Base-by-base conservation (phyloP, 208 protist species). In the Vickermania spadyakhi region DNA sequence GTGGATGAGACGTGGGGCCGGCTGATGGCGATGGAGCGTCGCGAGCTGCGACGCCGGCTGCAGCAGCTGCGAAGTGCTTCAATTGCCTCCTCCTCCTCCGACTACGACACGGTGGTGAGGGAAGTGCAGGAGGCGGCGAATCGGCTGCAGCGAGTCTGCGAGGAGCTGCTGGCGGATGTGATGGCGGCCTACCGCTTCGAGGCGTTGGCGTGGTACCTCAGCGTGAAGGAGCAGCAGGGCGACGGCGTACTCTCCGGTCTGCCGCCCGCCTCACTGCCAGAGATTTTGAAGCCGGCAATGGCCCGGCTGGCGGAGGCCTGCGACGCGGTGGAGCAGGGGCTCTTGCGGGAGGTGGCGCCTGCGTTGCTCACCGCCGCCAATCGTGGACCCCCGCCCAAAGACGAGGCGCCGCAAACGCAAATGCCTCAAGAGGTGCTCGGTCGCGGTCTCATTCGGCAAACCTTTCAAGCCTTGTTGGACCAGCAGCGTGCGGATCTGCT, bases 101-200 rank as follows among this genome's bases (percentile, higher is more conserved):
- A 51, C 21, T 21, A 25, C 31, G 45, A 62, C 11, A 57, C 52
- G 55, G 55, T 62, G 18, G 18, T 2, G 2, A 56, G 41, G 3
- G 64, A 67, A 13, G 62, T 45, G 0, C 52, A 60, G 28, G 69
- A 62, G 28, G 41, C 31, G 14, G 51, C 25, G 13, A 7, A 27
- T 26, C 58, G 75, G 30, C 66, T 87, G n/a, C 27, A 53, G 28
- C 29, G 54, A 4, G n/a, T 89, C 31, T 84, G 74, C 52, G 60
- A 63, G 22, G 66, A 67, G 5, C 60, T 94, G 27, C 68, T 94
- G 52, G 62, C 84, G 42, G 77, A 70, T 36, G 79, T 94, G 41
- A 89, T 83, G 81, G 75, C 58, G 18, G 83, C 83, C 28, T 91
- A 85, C 67, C 73, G 64, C 25, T 72, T 79, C 68, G 87, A 94